Evolutionary conservation across 306 rosid species (phyloP).

Genomic region (Prunus mira): DNA sequence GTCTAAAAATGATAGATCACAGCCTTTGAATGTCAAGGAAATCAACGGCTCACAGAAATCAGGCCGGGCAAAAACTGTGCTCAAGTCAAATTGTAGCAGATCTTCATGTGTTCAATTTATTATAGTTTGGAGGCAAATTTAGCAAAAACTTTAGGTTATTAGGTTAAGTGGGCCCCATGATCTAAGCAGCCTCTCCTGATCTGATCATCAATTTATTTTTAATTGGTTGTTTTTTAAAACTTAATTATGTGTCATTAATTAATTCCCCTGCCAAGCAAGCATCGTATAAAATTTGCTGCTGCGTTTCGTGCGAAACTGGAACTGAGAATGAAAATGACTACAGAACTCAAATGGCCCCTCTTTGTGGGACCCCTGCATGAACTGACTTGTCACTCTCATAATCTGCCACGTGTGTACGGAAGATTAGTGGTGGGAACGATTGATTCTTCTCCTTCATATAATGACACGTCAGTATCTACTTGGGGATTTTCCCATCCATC

Average conservation of each 20-base stretch:
- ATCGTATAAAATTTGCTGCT: too few relatives aligned
- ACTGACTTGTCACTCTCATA: conserved; percentile 1
- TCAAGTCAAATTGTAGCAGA: conserved; percentile 9
- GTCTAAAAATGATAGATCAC: too few relatives aligned
- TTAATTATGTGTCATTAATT: too few relatives aligned
- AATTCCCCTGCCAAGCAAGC: too few relatives aligned
- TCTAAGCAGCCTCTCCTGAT: neutral
- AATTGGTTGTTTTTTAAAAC: neutral
- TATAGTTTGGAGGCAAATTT: neutral
- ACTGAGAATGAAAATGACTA: conserved; percentile 14
- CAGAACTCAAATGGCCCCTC: conserved; percentile 7
- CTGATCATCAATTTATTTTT: neutral
- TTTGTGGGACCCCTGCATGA: neutral
- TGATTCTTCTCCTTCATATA: neutral
- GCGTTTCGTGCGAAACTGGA: neutral
- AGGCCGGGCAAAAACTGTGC: neutral
- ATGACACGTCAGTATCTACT: conserved; percentile 6
- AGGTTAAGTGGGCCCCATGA: conserved; percentile 7
- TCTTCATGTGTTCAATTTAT: conserved; percentile 5
- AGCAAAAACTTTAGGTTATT: neutral
- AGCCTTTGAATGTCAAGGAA: neutral
- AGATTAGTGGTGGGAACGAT: neutral
- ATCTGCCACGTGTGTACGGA: conserved; percentile 16
- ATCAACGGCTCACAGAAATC: neutral
- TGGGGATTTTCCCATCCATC: neutral